Conservation (phyloP, 2,329 filamentous ascomycete species). For the Verticillium zaregamsianum region DNA sequence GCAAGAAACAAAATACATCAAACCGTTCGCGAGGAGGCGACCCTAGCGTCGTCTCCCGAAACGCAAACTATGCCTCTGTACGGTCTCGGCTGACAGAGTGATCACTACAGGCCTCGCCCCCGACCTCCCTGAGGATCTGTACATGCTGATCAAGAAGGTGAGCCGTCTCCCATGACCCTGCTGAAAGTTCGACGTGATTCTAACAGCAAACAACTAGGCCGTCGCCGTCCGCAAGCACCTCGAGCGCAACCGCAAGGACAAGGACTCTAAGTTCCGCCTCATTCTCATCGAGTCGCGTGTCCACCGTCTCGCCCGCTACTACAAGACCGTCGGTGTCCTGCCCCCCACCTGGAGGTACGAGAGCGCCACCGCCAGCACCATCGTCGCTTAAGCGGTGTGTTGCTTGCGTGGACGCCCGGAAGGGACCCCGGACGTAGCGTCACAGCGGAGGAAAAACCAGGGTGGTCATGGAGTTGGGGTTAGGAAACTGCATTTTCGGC, state of each 20-base stretch:
- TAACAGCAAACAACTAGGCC: conserved; percentile 50
- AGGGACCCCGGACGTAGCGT: conserved; percentile 12
- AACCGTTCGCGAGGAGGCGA: conserved; percentile 8
- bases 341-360: conserved; percentile 99
- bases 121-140: conserved; percentile 98
- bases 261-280: conserved; percentile 99
- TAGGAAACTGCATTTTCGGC: conserved; percentile 40
- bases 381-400: conserved; percentile 70
- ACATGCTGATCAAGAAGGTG: conserved; percentile 99
- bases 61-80: conserved; percentile 66
- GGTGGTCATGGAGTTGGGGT: conserved; percentile 39
- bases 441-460: conserved; percentile 12
- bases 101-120: conserved; percentile 90
- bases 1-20: neutral
- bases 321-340: conserved; percentile 87
- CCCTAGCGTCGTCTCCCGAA: conserved; percentile 4
- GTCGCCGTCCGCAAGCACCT: conserved; percentile 99
- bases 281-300: conserved; percentile 99
- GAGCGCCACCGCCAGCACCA: conserved; percentile 90
- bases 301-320: conserved; percentile 99
- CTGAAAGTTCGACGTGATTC: neutral
- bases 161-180: neutral
- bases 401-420: conserved; percentile 1
- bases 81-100: conserved; percentile 93
- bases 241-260: conserved; percentile 99